Conservation (phyloP, 768 basidiomycete species). For the Tricholomella constricta region DNA sequence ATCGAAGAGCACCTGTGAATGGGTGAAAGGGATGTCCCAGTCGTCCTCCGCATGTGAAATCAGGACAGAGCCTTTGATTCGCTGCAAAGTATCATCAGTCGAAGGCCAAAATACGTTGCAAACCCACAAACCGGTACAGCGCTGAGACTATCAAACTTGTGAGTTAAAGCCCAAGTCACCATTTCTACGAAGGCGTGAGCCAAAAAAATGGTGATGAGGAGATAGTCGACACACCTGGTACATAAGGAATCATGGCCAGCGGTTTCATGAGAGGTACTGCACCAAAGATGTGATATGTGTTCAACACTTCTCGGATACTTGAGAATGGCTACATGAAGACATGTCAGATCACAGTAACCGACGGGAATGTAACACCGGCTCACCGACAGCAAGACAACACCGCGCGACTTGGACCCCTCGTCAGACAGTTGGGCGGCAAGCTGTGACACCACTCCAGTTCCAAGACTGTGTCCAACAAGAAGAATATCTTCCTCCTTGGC, state of each 20-base stretch:
- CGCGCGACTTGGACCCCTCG: constrained; percentile 43
- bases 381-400: constrained; percentile 51
- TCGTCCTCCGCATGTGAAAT: constrained; percentile 82
- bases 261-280: constrained; percentile 75
- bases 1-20: constrained; percentile 75
- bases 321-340: constrained; percentile 57
- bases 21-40: constrained; percentile 73
- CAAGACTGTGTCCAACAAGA: constrained; percentile 85
- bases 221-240: constrained; percentile 49
- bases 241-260: constrained; percentile 62
- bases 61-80: constrained; percentile 66
- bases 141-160: constrained; percentile 62
- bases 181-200: constrained; percentile 24
- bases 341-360: constrained; percentile 39
- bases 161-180: constrained; percentile 42
- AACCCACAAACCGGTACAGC: constrained; percentile 55
- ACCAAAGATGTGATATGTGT: constrained; percentile 69
- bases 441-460: constrained; percentile 73
- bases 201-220: neutral
- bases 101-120: neutral
- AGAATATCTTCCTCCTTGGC: constrained; percentile 62
- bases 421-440: constrained; percentile 50
- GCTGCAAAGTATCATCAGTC: constrained; percentile 36
- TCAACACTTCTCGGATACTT: constrained; percentile 61
- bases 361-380: constrained; percentile 22